Evolutionary conservation across 2,329 filamentous ascomycete genomes (phyloP).

Genomic region (Aspergillus clavatus): DNA sequence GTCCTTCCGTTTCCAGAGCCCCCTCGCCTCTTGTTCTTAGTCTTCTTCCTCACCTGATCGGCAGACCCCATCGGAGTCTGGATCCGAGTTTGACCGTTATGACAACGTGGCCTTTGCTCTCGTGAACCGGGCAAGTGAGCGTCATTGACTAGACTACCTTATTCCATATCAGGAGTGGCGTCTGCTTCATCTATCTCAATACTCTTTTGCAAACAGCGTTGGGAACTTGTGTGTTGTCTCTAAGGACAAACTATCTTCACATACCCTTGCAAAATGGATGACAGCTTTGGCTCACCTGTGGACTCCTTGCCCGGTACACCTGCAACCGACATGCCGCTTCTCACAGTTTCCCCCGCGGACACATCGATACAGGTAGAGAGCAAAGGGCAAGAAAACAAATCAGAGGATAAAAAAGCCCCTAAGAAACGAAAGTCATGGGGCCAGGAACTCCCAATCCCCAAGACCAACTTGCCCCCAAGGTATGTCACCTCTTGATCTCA

Average conservation of each 20-base stretch:
- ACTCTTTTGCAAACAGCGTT: conserved; percentile 8
- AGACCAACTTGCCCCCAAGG: conserved; percentile 92
- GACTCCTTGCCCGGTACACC: conserved; percentile 31
- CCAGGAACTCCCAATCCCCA: conserved; percentile 91
- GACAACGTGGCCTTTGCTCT: conserved; percentile 33
- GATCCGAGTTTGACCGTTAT: conserved; percentile 30
- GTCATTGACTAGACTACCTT: conserved; percentile 5
- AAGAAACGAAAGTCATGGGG: conserved; percentile 99
- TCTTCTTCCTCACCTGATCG: conserved; percentile 6
- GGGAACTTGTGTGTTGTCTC: neutral
- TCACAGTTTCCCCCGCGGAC: conserved; percentile 40
- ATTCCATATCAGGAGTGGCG: neutral
- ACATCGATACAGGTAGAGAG: conserved; percentile 33
- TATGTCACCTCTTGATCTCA: conserved; percentile 40
- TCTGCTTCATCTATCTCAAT: conserved; percentile 3
- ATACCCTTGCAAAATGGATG: conserved; percentile 26
- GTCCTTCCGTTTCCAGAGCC: conserved; percentile 27
- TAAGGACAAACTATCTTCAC: neutral
- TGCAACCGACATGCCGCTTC: conserved; percentile 29
- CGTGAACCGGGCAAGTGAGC: conserved; percentile 11
- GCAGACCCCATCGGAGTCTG: conserved; percentile 17
- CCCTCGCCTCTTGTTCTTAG: conserved; percentile 7
- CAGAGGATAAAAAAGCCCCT: conserved; percentile 63
- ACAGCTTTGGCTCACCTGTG: conserved; percentile 26
- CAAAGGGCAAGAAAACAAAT: conserved; percentile 19